These are phyloP conservation scores for Chamaenerion angustifolium DNA, from an alignment of 345 rosid species.

Conservation along the genomic window DNA sequence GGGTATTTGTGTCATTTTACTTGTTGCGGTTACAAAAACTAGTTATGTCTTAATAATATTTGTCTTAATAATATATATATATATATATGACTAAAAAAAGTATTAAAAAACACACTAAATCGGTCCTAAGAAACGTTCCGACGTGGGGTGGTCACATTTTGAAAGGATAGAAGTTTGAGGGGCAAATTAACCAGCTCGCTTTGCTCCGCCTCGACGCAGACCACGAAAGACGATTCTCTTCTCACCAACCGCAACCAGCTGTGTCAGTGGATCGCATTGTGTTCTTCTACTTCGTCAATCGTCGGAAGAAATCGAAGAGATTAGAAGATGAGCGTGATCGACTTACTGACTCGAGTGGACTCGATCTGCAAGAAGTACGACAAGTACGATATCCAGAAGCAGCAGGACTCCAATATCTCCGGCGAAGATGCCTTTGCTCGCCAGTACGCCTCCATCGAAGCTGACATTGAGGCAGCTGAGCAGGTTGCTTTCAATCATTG, in stretches of 20 bases:
- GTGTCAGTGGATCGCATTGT: neutral
- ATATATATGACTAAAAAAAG: too few species aligned
- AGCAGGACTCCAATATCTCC: constrained; percentile 57
- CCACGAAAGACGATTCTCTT: too few species aligned
- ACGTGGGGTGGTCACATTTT: too few species aligned
- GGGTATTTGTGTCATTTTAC: too few species aligned
- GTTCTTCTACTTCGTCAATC: neutral
- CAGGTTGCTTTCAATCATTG: constrained; percentile 23
- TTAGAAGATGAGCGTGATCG: constrained; percentile 76
- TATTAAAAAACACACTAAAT: neutral
- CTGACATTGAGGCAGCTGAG: constrained; percentile 61
- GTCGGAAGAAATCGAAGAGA: neutral
- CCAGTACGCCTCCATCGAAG: constrained; percentile 47
- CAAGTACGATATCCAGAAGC: constrained; percentile 79
- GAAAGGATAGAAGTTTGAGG: too few species aligned
- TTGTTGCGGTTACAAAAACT: too few species aligned
- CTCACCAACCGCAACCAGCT: too few species aligned
- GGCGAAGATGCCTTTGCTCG: constrained; percentile 90
- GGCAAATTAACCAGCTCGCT: too few species aligned
- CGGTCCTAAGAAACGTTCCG: neutral
- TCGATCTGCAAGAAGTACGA: constrained; percentile 90
- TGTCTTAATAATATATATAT: too few species aligned
- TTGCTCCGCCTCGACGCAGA: too few species aligned
- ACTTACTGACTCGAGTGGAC: constrained; percentile 76
- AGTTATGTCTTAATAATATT: too few species aligned